Percentiles rank a stretch among this genome's conserved stretches.
Evolutionary conservation across 2,329 filamentous ascomycete species (phyloP).

Genomic region (Polychaeton citri): DNA sequence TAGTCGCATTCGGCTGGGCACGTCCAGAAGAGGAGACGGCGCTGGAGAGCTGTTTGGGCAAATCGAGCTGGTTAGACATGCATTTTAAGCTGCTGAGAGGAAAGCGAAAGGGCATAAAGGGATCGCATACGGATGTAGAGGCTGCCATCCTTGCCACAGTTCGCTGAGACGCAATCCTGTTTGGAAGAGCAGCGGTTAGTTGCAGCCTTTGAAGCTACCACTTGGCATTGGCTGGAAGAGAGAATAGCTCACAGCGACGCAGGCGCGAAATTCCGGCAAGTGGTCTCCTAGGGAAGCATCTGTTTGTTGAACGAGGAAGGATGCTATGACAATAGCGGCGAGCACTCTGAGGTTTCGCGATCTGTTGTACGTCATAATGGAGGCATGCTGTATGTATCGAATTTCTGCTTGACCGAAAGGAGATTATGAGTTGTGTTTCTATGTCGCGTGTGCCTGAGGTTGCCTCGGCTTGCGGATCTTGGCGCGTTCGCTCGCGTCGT

Average conservation of each 20-base stretch:
- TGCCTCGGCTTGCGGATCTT: too few species aligned
- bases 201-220: neutral
- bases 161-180: conserved; percentile 67
- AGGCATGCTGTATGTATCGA: too few species aligned
- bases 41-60: conserved; percentile 57
- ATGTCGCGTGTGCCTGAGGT: too few species aligned
- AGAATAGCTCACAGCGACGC: conserved; percentile 54
- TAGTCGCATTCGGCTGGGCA: conserved; percentile 95
- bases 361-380: neutral
- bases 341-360: neutral
- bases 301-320: conserved; percentile 12
- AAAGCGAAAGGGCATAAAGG: neutral
- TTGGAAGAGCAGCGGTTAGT: conserved; percentile 3
- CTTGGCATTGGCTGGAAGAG: neutral
- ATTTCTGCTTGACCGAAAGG: too few species aligned
- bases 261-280: conserved; percentile 75
- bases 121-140: conserved; percentile 53
- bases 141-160: conserved; percentile 54
- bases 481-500: too few species aligned
- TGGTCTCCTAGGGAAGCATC: conserved; percentile 71
- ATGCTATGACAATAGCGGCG: neutral
- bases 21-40: conserved; percentile 79
- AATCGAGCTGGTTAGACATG: conserved; percentile 11
- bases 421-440: too few species aligned
- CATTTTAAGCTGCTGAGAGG: conserved; percentile 1